Conservation (phyloP, 2,329 filamentous ascomycete species). For the Neocucurbitaria cava region DNA sequence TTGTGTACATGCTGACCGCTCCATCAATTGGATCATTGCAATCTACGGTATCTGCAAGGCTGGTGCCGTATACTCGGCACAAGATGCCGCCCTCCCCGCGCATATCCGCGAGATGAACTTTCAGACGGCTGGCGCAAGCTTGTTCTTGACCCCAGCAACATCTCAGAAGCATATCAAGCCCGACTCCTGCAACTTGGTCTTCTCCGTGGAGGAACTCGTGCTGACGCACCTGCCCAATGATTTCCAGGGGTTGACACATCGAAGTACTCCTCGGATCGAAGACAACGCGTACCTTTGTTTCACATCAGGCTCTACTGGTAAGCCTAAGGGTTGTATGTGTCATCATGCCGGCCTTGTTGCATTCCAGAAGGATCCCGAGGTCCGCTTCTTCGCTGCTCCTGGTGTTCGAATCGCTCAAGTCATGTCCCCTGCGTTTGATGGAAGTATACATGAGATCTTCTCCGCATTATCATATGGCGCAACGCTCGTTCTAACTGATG, state of each 20-base stretch:
- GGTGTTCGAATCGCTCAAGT: slow-evolving; percentile 49
- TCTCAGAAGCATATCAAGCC: slow-evolving; percentile 13
- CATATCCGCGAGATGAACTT: slow-evolving; percentile 29
- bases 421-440: slow-evolving; percentile 55
- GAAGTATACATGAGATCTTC: slow-evolving; percentile 54
- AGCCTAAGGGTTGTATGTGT: slow-evolving; percentile 47
- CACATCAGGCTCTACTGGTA: slow-evolving; percentile 55
- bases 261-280: background rate
- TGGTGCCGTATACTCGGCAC: slow-evolving; percentile 42
- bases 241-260: background rate
- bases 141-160: slow-evolving; percentile 29
- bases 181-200: slow-evolving; percentile 6
- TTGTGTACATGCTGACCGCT: slow-evolving; percentile 43
- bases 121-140: slow-evolving; percentile 20
- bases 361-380: slow-evolving; percentile 42
- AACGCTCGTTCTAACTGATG: slow-evolving; percentile 45
- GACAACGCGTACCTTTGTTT: slow-evolving; percentile 51
- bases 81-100: slow-evolving; percentile 31
- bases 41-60: slow-evolving; percentile 46
- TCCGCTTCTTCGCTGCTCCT: slow-evolving; percentile 44
- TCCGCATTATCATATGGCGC: slow-evolving; percentile 50
- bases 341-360: slow-evolving; percentile 47
- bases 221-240: background rate
- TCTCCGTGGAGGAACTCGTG: slow-evolving; percentile 25
- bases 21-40: slow-evolving; percentile 46